Conservation (phyloP, 768 basidiomycete species). For the Phanerochaete carnosa region DNA sequence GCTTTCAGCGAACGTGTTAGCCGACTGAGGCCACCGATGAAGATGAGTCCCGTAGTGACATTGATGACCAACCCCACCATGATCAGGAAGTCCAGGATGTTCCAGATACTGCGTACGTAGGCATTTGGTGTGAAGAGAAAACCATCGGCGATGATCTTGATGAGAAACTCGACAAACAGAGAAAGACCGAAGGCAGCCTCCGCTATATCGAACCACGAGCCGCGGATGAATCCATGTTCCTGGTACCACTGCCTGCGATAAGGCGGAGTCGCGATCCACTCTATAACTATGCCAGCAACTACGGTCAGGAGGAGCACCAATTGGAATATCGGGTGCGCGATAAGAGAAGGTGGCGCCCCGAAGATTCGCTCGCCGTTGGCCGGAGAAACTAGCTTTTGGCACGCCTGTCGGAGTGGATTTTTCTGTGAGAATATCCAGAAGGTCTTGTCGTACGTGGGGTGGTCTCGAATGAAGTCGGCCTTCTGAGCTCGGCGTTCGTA, state of each 20-base stretch:
- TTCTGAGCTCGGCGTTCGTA: constrained; percentile 73
- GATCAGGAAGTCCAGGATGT: constrained; percentile 84
- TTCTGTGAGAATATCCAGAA: constrained; percentile 89
- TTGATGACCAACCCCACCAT: constrained; percentile 76
- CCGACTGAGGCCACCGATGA: constrained; percentile 77
- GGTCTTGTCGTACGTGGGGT: constrained; percentile 87
- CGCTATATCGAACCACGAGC: constrained; percentile 85
- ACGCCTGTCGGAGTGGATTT: constrained; percentile 65
- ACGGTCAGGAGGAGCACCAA: constrained; percentile 71
- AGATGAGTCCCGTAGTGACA: constrained; percentile 65
- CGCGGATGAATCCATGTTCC: constrained; percentile 54
- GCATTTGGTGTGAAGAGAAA: constrained; percentile 89
- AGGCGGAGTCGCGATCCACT: constrained; percentile 77
- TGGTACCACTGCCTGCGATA: constrained; percentile 75
- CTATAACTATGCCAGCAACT: constrained; percentile 77
- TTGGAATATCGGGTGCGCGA: constrained; percentile 72
- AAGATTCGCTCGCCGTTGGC: constrained; percentile 85
- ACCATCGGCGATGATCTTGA: constrained; percentile 93
- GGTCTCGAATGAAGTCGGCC: constrained; percentile 83
- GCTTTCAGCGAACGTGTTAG: constrained; percentile 84
- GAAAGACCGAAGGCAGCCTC: constrained; percentile 69
- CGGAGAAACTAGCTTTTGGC: constrained; percentile 82
- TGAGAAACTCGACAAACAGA: constrained; percentile 76
- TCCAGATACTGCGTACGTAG: constrained; percentile 91
- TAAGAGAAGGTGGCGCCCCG: constrained; percentile 64